phyloP scores from a whole-genome alignment of 139 green algal genomes.

The Chlorella vulgaris region DNA sequence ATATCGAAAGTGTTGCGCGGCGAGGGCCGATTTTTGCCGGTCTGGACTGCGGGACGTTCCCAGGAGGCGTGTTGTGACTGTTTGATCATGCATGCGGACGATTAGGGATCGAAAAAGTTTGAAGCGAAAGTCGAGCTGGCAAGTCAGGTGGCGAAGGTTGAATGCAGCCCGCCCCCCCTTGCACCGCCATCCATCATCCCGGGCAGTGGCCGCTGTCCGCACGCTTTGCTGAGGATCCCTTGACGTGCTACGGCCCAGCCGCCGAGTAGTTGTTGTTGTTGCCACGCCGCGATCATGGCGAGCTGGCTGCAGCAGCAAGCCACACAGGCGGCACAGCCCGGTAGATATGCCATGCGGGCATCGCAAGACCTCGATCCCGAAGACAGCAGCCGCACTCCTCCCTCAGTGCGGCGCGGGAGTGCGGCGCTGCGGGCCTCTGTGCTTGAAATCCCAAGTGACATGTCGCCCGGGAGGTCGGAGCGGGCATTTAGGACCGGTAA shows the following conservation, averaged over 20 bases:
- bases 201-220: background rate
- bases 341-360: slow-evolving; percentile 25
- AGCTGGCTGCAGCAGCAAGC: slow-evolving; percentile 29
- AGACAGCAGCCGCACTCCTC: slow-evolving; percentile 56
- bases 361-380: slow-evolving; percentile 13
- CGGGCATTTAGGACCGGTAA: slow-evolving; percentile 71
- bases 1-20: too few species aligned
- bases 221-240: too few species aligned
- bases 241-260: background rate
- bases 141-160: background rate
- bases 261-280: background rate
- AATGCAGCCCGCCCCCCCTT: background rate
- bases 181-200: background rate
- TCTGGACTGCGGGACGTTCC: too few species aligned
- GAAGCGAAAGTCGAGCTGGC: too few species aligned
- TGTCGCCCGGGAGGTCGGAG: slow-evolving; percentile 53
- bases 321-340: slow-evolving; percentile 5
- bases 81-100: too few species aligned
- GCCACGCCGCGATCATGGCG: background rate
- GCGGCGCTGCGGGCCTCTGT: slow-evolving; percentile 27
- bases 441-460: slow-evolving; percentile 35
- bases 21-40: too few species aligned
- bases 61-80: too few species aligned
- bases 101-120: too few species aligned
- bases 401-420: slow-evolving; percentile 22